Percentiles rank a stretch among this genome's conserved stretches.
Evolutionary conservation across 306 rosid genomes (phyloP).

Genomic region (Gastrolobium bilobum): DNA sequence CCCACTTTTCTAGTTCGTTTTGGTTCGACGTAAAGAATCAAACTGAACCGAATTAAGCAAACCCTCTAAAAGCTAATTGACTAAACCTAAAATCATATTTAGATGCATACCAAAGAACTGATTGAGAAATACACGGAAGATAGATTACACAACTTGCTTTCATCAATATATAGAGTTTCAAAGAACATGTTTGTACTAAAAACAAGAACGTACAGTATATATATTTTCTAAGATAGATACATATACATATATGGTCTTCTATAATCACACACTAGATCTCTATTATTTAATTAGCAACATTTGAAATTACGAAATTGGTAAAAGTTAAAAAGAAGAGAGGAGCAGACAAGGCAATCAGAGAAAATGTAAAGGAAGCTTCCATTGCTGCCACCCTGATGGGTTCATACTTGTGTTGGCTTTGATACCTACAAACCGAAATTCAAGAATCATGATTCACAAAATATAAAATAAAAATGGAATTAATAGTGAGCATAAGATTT

Average conservation of each 20-base stretch:
- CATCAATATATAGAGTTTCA: background rate
- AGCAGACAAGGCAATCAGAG: slow-evolving; percentile 35
- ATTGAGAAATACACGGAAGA: background rate
- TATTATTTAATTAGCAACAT: slow-evolving; percentile 19
- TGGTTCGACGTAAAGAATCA: too few species aligned
- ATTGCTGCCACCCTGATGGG: slow-evolving; percentile 35
- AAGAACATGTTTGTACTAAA: slow-evolving; percentile 10
- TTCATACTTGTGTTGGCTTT: slow-evolving; percentile 53
- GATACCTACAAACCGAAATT: slow-evolving; percentile 58
- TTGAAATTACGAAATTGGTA: slow-evolving; percentile 15
- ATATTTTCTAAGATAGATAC: slow-evolving; percentile 36
- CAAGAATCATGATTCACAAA: background rate
- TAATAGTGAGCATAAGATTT: background rate
- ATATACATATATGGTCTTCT: slow-evolving; percentile 38
- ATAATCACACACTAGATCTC: slow-evolving; percentile 46
- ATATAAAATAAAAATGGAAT: background rate
- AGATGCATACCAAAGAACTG: background rate
- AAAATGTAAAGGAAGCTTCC: slow-evolving; percentile 45
- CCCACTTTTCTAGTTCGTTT: too few species aligned
- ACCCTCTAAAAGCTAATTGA: background rate
- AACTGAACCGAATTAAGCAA: too few species aligned
- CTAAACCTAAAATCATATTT: background rate
- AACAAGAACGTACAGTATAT: slow-evolving; percentile 22
- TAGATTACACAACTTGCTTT: slow-evolving; percentile 36
- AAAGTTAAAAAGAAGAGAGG: background rate